Base-by-base conservation (phyloP, 257 asterid species). In the Petunia secreta region DNA sequence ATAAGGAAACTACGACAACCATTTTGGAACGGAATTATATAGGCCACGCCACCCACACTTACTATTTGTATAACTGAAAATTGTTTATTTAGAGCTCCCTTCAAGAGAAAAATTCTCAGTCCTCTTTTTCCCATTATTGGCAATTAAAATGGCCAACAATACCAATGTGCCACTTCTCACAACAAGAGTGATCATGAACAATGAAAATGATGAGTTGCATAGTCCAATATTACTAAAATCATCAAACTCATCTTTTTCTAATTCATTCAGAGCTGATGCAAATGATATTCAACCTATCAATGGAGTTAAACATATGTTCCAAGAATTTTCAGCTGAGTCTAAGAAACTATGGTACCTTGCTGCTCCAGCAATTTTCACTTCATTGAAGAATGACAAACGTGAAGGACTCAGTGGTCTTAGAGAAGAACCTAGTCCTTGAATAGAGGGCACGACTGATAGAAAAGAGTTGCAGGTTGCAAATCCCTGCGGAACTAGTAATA, bases 281-380 rank as follows among this genome's bases (percentile, higher is more conserved):
- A 13, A 71, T 36, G 84, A 81, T 60, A 81, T 75, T 16, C 59
- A 53, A 6, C 76, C 48, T 34, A 81, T 81, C 38, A 25, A 16
- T 52, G 76, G 75, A 36, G 76, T 75, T 25, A 11, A 59, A 6
- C 77, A 74, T 38, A 63, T 81, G 41, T 4, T 37, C 57, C 50
- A 59, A 52, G 60, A 81, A 2, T 63, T 81, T 15, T 46, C 36
- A 3, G 14, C 66, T 0, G 84, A 81, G 13, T 81, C 80, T 5
- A 75, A 57, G 41, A 81, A 81, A 60, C 84, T 81, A 2, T 75
- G 80, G 80, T 81, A 16, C 76, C 84, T 81, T 39, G 74, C 84
- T 13, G 80, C 54, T 48, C 84, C 84, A 37, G 76, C 80, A 58
- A 81, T 75, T 40, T 81, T 81, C 60, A 81, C 84, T 6, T 59